A percentile compares a stretch with the other conserved stretches of the same genome.
These are phyloP conservation scores for Ophiocordyceps polyrhachis-furcata DNA, from an alignment of 2,329 filamentous ascomycete genomes.

Conservation along the genomic window DNA sequence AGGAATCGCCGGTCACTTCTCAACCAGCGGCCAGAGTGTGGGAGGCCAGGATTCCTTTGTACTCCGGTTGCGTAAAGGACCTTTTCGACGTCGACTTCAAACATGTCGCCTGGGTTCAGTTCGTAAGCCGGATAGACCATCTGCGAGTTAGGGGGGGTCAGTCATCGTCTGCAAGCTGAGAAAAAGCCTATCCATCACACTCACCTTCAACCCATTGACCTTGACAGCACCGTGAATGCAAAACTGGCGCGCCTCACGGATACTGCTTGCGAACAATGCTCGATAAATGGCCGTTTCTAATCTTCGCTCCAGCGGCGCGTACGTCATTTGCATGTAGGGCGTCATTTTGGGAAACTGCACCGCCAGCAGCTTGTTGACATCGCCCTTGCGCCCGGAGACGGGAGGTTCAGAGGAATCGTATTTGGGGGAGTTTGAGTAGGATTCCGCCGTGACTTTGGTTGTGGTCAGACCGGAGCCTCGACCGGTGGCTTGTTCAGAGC, in stretches of 20 bases:
- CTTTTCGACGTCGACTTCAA: constrained; percentile 78
- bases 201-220: constrained; percentile 93
- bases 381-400: constrained; percentile 1
- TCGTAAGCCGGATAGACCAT: constrained; percentile 86
- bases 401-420: constrained; percentile 6
- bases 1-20: constrained; percentile 2
- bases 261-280: constrained; percentile 83
- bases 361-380: constrained; percentile 15
- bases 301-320: constrained; percentile 74
- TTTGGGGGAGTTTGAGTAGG: constrained; percentile 13
- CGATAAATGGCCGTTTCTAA: constrained; percentile 91
- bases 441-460: constrained; percentile 13
- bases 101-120: constrained; percentile 94
- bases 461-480: constrained; percentile 52
- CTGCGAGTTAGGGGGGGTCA: constrained; percentile 24
- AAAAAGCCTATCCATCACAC: constrained; percentile 5
- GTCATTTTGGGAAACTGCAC: constrained; percentile 30
- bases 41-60: constrained; percentile 31
- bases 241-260: constrained; percentile 83
- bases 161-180: background rate
- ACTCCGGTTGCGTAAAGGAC: constrained; percentile 78
- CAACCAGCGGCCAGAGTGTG: constrained; percentile 9
- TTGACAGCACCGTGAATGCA: constrained; percentile 83
- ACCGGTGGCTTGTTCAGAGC: constrained; percentile 65
- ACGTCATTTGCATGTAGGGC: constrained; percentile 94